Evolutionary conservation across 106 monocot genomes (phyloP), one percentile per base, ranked within the genome.

Genomic region (Dendrobium officinale): DNA sequence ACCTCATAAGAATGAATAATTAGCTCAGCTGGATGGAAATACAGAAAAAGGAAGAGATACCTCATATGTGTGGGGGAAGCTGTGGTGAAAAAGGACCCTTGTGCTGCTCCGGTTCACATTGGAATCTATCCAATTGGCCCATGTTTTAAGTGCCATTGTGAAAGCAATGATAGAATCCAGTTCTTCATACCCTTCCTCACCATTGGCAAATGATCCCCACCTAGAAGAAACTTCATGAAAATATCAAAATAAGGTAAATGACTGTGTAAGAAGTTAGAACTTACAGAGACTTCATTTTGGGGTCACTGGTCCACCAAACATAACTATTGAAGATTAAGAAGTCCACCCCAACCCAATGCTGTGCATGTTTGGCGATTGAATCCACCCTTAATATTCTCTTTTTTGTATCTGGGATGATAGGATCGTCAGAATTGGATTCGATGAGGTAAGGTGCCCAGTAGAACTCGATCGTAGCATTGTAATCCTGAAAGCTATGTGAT

Each of bases 101-200:
- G 91, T 94, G 51, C 48, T 55, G 41, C 85, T 84, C 58, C 82
- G 80, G 47, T 89, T 72, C 2, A 94, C 13, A 41, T 37, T 88
- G 8, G 89, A 84, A 70, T 94, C 91, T 9, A 91, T 78, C 93
- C 93, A 94, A 64, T 91, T 94, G 18, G 91, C 93, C 93, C 91
- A 91, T 72, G 91, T 89, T 77, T 88, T 91, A 17, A 91, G 61
- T 15, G 78, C 87, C 26, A 94, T 78, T 24, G 87, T 84, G 22
- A 88, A 94, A 67, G 93, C 86, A 72, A 81, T 20, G 0, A 78
- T 67, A 15, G 67, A 43, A 41, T 91, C 93, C 58, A 94, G 80
- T 79, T 91, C 89, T 76, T 94, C 89, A 70, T 66, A 89, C 55
- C 91, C 89, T 78, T 87, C 89, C 24, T 85, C 81, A 54, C 87